Base-by-base conservation (phyloP, 352 stramenopile species). In the Blastocystis sp. region DNA sequence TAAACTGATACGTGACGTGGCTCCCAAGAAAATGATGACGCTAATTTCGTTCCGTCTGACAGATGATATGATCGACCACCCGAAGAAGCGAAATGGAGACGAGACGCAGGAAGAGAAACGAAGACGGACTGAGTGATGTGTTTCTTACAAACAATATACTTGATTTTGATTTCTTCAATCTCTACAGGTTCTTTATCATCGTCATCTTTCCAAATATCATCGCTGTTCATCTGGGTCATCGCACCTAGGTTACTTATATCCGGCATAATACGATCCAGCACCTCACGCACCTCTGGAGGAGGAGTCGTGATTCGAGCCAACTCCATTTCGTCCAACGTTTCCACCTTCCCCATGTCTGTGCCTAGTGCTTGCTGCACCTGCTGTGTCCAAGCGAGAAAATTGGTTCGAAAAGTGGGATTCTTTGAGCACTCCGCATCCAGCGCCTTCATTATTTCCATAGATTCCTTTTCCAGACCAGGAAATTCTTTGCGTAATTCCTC, bases 11-110 rank as follows among this genome's bases (percentile, higher is more conserved):
- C 93, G 94, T 54, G 93, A 96, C 54, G 94, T 96, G 5, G 92
- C 93, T 0, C 94, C 94, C 2, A 96, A 95, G 91, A 96, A 96
- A 89, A 93, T 95, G 64, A 96, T 96, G 94, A 94, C 95, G 89
- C 95, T 94, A 90, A 93, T 95, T 59, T 95, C 93, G n/a, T 95
- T 96, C 90, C 92, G 95, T 90, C 87, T 96, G 11, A 92, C 93
- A 0, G 91, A 76, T 6, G 66, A 47, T 7, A 78, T 78, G 66
- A 78, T 78, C 20, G 66, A 78, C 16, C 66, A 45, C 8, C 11
- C 13, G 3, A 45, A 59, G 13, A 59, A 78, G 11, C 66, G 66
- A 16, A 55, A 78, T 59, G 20, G 39, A 45, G 66, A 78, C 6
- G 66, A 24, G 50, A 24, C 9, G 18, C 39, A 55, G 56, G 34